These are phyloP conservation scores for Symmetrospora coprosmae DNA, from an alignment of 768 basidiomycete species.

Conservation along the genomic window DNA sequence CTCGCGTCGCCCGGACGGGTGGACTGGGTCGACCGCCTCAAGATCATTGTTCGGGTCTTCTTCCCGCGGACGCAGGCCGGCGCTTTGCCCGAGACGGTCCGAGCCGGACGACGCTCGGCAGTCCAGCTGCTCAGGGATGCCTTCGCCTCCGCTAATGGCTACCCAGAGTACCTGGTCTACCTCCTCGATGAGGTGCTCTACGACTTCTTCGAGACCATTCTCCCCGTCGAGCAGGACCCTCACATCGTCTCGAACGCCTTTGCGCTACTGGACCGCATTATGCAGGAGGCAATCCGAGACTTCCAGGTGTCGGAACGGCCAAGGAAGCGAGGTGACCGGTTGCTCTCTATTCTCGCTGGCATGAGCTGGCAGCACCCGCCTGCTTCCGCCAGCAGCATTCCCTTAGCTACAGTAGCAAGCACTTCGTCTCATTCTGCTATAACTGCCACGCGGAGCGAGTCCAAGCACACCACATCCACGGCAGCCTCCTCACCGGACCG, in stretches of 20 bases:
- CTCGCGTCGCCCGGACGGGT: slow-evolving; percentile 30
- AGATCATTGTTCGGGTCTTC: slow-evolving; percentile 26
- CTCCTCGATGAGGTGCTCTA: slow-evolving; percentile 3
- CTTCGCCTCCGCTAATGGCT: slow-evolving; percentile 12
- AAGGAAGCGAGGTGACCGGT: no score
- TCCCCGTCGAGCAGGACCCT: not conserved
- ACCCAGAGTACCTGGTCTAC: not conserved
- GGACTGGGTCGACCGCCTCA: slow-evolving; percentile 32
- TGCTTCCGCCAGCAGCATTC: no score
- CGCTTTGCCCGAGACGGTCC: not conserved
- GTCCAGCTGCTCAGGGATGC: not conserved
- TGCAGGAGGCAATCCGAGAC: no score
- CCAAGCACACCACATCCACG: not conserved
- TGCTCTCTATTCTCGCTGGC: no score
- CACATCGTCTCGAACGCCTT: slow-evolving; percentile 1
- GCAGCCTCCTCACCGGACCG: not conserved
- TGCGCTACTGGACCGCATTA: not conserved
- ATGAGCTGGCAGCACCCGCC: no score
- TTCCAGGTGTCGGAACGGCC: no score
- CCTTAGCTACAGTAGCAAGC: no score
- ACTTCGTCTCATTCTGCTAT: no score
- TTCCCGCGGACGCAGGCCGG: slow-evolving; percentile 19
- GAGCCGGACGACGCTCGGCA: not conserved
- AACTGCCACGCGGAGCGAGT: not conserved
- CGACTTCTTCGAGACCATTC: not conserved